phyloP scores from a whole-genome alignment of 1,284 basidiomycete species.

The Fomitopsis schrenkii region DNA sequence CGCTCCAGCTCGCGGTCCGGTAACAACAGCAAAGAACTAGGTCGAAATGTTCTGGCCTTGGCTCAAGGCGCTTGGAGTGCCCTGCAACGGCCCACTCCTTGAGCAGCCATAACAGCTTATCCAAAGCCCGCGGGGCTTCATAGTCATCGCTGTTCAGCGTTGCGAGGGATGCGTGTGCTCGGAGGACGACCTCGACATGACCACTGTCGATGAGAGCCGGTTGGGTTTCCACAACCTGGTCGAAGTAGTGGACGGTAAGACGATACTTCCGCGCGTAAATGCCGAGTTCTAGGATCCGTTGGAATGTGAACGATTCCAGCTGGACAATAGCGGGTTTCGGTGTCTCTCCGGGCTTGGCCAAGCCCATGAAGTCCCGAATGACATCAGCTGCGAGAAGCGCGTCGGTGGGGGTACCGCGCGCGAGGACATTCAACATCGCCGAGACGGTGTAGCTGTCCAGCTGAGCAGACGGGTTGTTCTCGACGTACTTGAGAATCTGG shows the following conservation, averaged over 20 bases:
- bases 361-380: constrained; percentile 56
- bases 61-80: constrained; percentile 37
- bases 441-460: constrained; percentile 51
- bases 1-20: constrained; percentile 56
- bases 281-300: constrained; percentile 53
- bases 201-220: constrained; percentile 37
- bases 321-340: constrained; percentile 32
- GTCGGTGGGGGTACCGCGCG: constrained; percentile 51
- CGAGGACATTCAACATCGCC: constrained; percentile 47
- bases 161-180: constrained; percentile 44
- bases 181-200: constrained; percentile 58
- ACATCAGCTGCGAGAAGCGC: constrained; percentile 61
- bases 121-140: constrained; percentile 40
- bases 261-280: constrained; percentile 40
- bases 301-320: constrained; percentile 44
- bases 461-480: constrained; percentile 37
- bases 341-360: constrained; percentile 42
- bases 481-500: constrained; percentile 48
- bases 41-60: constrained; percentile 44
- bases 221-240: constrained; percentile 47
- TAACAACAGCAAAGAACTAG: constrained; percentile 57
- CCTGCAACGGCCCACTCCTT: constrained; percentile 36
- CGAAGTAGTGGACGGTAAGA: constrained; percentile 50
- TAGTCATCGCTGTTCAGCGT: constrained; percentile 26
- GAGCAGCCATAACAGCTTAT: constrained; percentile 62